Conservation (phyloP, 2,329 filamentous ascomycete species). For the Rhytidhysteron rufulum region DNA sequence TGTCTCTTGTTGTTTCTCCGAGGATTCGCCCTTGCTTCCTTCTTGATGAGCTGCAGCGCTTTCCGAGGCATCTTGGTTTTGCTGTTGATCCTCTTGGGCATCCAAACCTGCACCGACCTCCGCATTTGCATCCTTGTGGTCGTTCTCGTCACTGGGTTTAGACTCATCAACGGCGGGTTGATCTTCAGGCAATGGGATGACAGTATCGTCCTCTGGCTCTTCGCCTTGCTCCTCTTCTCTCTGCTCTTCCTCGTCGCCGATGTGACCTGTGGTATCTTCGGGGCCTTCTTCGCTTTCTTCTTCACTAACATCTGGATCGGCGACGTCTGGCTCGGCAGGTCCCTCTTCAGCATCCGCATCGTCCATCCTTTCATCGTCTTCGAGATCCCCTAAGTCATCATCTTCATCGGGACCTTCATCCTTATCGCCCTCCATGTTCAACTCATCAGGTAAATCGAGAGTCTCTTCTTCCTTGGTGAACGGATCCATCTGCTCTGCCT, state of each 20-base stretch:
- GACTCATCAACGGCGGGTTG: constrained; percentile 50
- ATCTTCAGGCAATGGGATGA: constrained; percentile 40
- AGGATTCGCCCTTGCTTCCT: constrained; percentile 62
- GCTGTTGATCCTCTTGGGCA: constrained; percentile 52
- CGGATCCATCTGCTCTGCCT: constrained; percentile 64
- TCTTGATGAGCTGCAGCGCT: constrained; percentile 59
- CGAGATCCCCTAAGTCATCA: constrained; percentile 40
- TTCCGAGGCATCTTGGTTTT: constrained; percentile 56
- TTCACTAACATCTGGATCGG: constrained; percentile 28
- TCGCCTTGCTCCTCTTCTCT: constrained; percentile 46
- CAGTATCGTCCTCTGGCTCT: constrained; percentile 44
- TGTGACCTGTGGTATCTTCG: constrained; percentile 30
- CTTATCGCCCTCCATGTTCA: constrained; percentile 71
- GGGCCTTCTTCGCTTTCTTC: constrained; percentile 32
- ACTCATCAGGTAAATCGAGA: constrained; percentile 80
- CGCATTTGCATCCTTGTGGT: constrained; percentile 48
- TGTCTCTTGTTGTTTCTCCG: constrained; percentile 60
- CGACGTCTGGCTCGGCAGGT: constrained; percentile 22
- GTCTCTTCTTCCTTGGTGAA: constrained; percentile 78
- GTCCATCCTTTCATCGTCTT: constrained; percentile 33
- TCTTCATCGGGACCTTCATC: constrained; percentile 57
- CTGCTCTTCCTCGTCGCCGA: constrained; percentile 35
- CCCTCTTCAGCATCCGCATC: constrained; percentile 26
- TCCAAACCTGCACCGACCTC: constrained; percentile 65
- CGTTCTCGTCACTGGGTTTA: constrained; percentile 44